Base-by-base conservation (phyloP, 1,284 basidiomycete species). In the Marasmius sp. region DNA sequence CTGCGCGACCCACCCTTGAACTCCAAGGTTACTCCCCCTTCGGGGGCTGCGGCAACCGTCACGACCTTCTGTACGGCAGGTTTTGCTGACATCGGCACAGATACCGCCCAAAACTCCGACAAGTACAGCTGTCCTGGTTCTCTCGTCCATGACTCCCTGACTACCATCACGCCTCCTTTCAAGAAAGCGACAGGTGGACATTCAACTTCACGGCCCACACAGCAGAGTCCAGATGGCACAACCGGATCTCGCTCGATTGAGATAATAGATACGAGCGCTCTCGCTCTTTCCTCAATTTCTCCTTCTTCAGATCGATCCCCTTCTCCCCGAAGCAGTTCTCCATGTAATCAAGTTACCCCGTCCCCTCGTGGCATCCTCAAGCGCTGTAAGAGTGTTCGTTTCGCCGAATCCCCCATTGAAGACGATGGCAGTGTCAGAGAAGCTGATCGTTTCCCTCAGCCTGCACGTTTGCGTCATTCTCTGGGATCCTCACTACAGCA, bases 341-440 rank as follows among this genome's bases (percentile, higher is more conserved):
- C 60, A 37, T 49, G 60, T 6, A 65, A 64, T 2, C 64, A 63
- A n/a, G 62, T 61, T 9, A 65, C 66, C 22, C 62, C 68, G 34
- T 68, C 70, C 34, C 67, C 70, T 1, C 73, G 75, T n/a, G 73
- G 78, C 41, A 78, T 79, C 47, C 67, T 79, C 45, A 79, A 78
- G 64, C 72, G 71, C 56, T 71, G 71, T 58, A 79, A 78, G 61
- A 78, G 72, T 52, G 78, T 79, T 48, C 75, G 77, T 51, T 79
- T 79, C 62, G 77, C 75, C n/a, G 62, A 63, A n/a, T 73, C 72
- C 36, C 65, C 75, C 52, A 71, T 72, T 6, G 22, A 36, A 47
- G 56, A 58, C 38, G 33, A 50, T 5, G 14, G 27, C 10, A 41
- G 3, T 43, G 18, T 8, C 16, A 57, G 49, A 8, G 33, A 34